phyloP scores from a whole-genome alignment of 768 basidiomycete species.

The Russula virescens region DNA sequence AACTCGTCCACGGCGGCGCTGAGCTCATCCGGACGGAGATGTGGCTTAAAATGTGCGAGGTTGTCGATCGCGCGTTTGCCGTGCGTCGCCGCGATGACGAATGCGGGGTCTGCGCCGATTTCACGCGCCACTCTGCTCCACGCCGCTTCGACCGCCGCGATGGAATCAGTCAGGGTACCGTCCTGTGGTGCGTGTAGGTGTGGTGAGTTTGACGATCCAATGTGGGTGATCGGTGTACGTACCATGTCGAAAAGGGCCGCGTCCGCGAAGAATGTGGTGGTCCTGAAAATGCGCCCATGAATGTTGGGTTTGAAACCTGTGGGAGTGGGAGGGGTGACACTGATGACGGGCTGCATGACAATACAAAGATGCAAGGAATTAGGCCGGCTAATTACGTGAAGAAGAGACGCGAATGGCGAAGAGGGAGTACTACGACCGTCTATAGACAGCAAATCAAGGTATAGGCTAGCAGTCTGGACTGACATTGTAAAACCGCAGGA shows the following conservation, averaged over 20 bases:
- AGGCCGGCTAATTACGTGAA: constrained; percentile 10
- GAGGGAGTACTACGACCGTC: background rate
- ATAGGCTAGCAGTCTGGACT: background rate
- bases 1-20: constrained; percentile 53
- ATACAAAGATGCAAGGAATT: background rate
- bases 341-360: constrained; percentile 10
- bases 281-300: constrained; percentile 8
- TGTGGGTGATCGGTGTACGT: background rate
- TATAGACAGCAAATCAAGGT: background rate
- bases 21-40: constrained; percentile 50
- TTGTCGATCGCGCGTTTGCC: constrained; percentile 76
- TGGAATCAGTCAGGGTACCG: constrained; percentile 69
- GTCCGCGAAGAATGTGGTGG: constrained; percentile 42
- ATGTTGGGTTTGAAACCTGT: background rate
- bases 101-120: constrained; percentile 59
- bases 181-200: constrained; percentile 36
- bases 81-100: constrained; percentile 69
- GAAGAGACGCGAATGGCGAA: background rate
- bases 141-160: constrained; percentile 66
- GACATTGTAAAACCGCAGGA: background rate
- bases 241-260: constrained; percentile 69
- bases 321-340: constrained; percentile 10
- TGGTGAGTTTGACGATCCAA: background rate
- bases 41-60: constrained; percentile 54
- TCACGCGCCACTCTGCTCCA: constrained; percentile 48